phyloP scores from a whole-genome alignment of 31 red algal genomes.

The Asparagopsis taxiformis region DNA sequence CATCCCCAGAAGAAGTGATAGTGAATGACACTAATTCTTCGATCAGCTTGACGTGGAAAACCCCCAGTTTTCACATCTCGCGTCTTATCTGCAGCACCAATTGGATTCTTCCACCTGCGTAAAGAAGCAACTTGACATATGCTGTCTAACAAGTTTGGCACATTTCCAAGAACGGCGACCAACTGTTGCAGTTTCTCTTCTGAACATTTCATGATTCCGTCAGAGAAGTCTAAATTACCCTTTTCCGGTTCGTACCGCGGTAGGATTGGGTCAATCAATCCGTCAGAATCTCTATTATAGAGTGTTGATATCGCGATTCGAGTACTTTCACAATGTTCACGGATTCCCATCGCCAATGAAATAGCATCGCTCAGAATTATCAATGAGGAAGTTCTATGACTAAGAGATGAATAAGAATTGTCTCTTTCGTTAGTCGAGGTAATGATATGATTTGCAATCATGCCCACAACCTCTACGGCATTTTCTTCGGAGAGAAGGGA shows the following conservation, averaged over 20 bases:
- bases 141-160: not conserved
- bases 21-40: not conserved
- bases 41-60: not conserved
- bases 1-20: slow-evolving; percentile 28
- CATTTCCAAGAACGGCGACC: not conserved
- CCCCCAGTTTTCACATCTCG: not conserved
- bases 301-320: slow-evolving; percentile 34
- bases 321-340: slow-evolving; percentile 16
- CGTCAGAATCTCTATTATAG: slow-evolving; percentile 30
- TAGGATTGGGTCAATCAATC: slow-evolving; percentile 25
- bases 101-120: not conserved
- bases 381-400: slow-evolving; percentile 34
- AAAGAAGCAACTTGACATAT: not conserved
- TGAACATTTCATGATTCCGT: not conserved
- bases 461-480: slow-evolving; percentile 13
- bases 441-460: slow-evolving; percentile 21
- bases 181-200: not conserved
- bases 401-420: slow-evolving; percentile 4
- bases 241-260: slow-evolving; percentile 27
- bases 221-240: not conserved
- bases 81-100: not conserved
- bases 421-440: not conserved
- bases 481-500: slow-evolving; percentile 22
- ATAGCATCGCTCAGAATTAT: slow-evolving; percentile 36
- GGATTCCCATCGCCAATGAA: slow-evolving; percentile 11